These are phyloP conservation scores for Suillus tomentosus DNA, from an alignment of 768 basidiomycete genomes.

Conservation along the genomic window DNA sequence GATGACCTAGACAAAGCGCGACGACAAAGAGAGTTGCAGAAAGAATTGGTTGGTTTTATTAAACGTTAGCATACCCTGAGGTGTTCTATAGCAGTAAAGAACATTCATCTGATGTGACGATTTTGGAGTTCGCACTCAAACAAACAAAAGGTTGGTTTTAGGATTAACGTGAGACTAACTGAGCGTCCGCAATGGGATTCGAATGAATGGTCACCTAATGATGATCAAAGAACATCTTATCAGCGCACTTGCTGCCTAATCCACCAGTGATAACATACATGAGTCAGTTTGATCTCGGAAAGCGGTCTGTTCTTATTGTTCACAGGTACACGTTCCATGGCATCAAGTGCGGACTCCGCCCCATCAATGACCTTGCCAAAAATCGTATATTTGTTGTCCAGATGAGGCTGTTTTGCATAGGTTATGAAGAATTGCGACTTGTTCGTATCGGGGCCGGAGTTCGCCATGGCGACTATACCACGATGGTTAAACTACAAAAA, in stretches of 20 bases:
- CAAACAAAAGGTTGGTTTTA: neutral
- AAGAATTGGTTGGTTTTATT: constrained; percentile 86
- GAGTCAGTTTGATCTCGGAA: constrained; percentile 78
- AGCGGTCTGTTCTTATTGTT: constrained; percentile 88
- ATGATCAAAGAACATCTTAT: constrained; percentile 13
- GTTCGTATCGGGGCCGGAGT: constrained; percentile 91
- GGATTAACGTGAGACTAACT: constrained; percentile 28
- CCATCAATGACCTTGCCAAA: constrained; percentile 99
- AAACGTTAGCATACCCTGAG: constrained; percentile 50
- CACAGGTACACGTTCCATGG: constrained; percentile 92
- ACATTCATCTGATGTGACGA: neutral
- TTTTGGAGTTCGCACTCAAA: neutral
- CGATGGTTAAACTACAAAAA: constrained; percentile 83
- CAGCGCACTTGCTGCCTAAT: neutral
- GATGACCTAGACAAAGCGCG: constrained; percentile 84
- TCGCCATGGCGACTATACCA: constrained; percentile 97
- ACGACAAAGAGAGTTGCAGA: constrained; percentile 83
- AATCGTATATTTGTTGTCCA: constrained; percentile 94
- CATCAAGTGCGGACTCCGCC: constrained; percentile 88
- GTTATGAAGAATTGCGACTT: constrained; percentile 91
- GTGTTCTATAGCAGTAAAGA: constrained; percentile 8
- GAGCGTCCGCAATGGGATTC: constrained; percentile 90
- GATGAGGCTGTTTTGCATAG: constrained; percentile 90
- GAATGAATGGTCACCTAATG: constrained; percentile 84
- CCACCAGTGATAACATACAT: constrained; percentile 49